These are phyloP conservation scores for Rossbeevera mucosa DNA, from an alignment of 768 basidiomycete genomes.

Conservation along the genomic window DNA sequence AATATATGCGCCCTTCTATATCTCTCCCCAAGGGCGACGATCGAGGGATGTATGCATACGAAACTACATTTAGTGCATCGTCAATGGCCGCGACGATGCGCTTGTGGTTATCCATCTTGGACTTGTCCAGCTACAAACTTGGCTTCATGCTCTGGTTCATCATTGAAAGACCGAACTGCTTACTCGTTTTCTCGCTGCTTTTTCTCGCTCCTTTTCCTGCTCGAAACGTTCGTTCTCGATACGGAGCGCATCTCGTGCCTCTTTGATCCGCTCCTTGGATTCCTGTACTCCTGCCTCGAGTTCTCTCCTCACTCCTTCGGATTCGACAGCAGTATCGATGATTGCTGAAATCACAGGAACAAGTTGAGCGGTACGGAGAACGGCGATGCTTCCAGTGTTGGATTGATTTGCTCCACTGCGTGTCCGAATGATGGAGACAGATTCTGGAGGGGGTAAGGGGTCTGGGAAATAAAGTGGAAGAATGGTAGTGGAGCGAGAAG, in stretches of 20 bases:
- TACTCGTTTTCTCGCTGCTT: conserved; percentile 37
- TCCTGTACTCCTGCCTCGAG: conserved; percentile 56
- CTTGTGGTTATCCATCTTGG: conserved; percentile 46
- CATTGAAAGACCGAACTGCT: neutral
- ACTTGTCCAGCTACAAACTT: conserved; percentile 37
- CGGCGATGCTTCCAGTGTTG: conserved; percentile 27
- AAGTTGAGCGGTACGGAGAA: conserved; percentile 52
- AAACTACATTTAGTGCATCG: conserved; percentile 47
- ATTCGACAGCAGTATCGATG: conserved; percentile 47
- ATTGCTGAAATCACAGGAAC: conserved; percentile 61
- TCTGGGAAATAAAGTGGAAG: conserved; percentile 44
- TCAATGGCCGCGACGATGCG: conserved; percentile 48
- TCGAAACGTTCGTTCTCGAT: conserved; percentile 30
- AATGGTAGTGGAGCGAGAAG: conserved; percentile 11
- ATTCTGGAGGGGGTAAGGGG: conserved; percentile 52
- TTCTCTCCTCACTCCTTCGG: conserved; percentile 49
- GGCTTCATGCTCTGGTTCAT: neutral
- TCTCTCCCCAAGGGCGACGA: conserved; percentile 66
- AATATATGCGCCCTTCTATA: conserved; percentile 61
- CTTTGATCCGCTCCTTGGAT: conserved; percentile 48
- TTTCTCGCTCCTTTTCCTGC: conserved; percentile 47
- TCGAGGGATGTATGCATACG: conserved; percentile 45
- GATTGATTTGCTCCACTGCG: conserved; percentile 39
- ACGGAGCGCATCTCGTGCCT: conserved; percentile 45
- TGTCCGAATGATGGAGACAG: conserved; percentile 38